Conservation (phyloP, 345 rosid species). For the Combretum micranthum region DNA sequence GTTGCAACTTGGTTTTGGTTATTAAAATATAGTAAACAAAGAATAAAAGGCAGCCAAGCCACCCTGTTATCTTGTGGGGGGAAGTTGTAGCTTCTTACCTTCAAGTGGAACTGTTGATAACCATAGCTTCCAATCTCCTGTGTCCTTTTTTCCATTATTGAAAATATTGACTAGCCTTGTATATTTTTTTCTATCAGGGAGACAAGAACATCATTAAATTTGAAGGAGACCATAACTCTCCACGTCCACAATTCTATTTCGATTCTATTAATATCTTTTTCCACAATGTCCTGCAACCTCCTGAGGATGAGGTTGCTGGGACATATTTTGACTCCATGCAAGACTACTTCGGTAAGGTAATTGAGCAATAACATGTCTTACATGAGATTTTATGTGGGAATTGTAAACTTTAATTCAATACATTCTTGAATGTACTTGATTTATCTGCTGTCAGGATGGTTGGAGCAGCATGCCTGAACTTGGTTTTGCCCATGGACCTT, state of each 20-base stretch:
- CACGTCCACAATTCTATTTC: conserved; percentile 92
- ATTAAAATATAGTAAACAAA: too few relatives aligned
- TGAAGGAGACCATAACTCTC: conserved; percentile 98
- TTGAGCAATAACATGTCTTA: conserved; percentile 13
- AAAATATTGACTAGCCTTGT: too few relatives aligned
- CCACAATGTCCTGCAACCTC: conserved; percentile 93
- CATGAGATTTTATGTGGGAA: neutral
- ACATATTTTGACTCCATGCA: conserved; percentile 48
- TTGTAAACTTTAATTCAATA: conserved; percentile 11
- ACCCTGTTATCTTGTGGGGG: too few relatives aligned
- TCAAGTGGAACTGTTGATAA: too few relatives aligned
- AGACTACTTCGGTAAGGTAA: conserved; percentile 80
- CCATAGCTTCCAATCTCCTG: too few relatives aligned
- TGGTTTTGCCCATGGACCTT: conserved; percentile 39
- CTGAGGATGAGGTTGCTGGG: conserved; percentile 63
- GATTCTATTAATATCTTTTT: conserved; percentile 93
- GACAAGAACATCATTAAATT: conserved; percentile 97
- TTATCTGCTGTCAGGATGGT: conserved; percentile 50
- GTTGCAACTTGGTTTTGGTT: too few relatives aligned
- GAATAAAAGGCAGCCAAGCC: too few relatives aligned
- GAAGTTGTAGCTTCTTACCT: too few relatives aligned
- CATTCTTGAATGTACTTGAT: conserved; percentile 19
- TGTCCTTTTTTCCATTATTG: too few relatives aligned
- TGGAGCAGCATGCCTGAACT: conserved; percentile 48
- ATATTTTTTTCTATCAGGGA: conserved; percentile 42